Evolutionary conservation across 2,329 filamentous ascomycete genomes (phyloP), one percentile per base, ranked within the genome.

Genomic region (Trichoderma cornu-damae): DNA sequence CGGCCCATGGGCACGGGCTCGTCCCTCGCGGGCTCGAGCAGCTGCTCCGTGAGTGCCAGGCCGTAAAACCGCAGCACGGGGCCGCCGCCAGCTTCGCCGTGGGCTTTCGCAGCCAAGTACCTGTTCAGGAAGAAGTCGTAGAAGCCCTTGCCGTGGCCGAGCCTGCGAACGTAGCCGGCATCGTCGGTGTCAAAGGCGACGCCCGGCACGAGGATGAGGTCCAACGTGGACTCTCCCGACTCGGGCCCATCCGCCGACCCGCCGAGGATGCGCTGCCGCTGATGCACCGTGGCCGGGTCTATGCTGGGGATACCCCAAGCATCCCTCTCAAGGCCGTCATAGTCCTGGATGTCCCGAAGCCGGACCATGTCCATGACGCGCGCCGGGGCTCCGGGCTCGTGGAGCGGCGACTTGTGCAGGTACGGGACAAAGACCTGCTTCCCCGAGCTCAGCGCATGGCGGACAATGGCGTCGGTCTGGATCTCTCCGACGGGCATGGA

Each of bases 291-390:
- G 18, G 81, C 77, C 49, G 79, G 75, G 60, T 84, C 79, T 58
- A 96, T 82, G 30, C 88, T 93, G n/a, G 94, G 94, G 62, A 99
- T 99, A 8, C 91, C 92, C 94, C 94, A 99, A 69, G 81, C 84
- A 72, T 99, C 94, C 38, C 81, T 80, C 66, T 85, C 74, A 59
- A 97, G 77, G 22, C 82, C 82, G 61, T 90, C 83, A 70, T 92
- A 96, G 70, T 99, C 94, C 26, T 82, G 74, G 50, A 90, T 71
- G 24, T 85, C 86, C 57, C 79, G 76, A 38, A 99, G 77, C 61
- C 85, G 85, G 20, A 99, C 83, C 94, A 99, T 97, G 68, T 96
- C 91, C 94, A 99, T 99, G 54, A 94, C 81, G 14, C 81, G 75
- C 1, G 74, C 61, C 4, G 89, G 89, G 5, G 84, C 81, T 57